These are phyloP conservation scores for Westerdykella aurantiaca DNA, from an alignment of 2,329 filamentous ascomycete genomes.

Conservation along the genomic window DNA sequence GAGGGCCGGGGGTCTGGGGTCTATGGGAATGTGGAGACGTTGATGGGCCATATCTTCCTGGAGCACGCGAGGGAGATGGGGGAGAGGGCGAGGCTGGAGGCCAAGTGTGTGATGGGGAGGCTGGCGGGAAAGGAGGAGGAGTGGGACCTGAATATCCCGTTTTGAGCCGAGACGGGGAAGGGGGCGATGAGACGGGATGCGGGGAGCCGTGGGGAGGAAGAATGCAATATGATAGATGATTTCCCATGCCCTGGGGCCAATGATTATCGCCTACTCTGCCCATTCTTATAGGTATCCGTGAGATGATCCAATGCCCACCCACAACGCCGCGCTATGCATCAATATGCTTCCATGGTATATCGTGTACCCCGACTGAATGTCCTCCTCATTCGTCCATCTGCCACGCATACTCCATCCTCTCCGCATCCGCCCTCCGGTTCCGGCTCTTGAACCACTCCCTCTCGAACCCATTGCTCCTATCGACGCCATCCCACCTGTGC, in stretches of 20 bases:
- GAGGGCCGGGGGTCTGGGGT: conserved; percentile 29
- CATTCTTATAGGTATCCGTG: no score
- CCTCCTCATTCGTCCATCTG: conserved; percentile 75
- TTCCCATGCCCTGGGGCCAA: no score
- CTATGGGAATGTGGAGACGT: conserved; percentile 35
- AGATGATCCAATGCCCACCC: neutral
- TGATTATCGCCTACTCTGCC: no score
- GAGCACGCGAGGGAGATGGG: conserved; percentile 29
- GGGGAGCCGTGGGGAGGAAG: no score
- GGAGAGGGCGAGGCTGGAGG: conserved; percentile 25
- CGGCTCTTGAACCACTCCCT: conserved; percentile 84
- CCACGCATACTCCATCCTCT: conserved; percentile 84
- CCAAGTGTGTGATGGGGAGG: conserved; percentile 38
- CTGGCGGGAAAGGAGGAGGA: conserved; percentile 26
- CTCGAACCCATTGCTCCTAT: conserved; percentile 90
- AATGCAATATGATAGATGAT: no score
- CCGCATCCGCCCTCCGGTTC: conserved; percentile 69
- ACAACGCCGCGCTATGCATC: conserved; percentile 4
- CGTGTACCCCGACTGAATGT: neutral
- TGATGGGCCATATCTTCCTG: conserved; percentile 36
- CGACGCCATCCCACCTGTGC: conserved; percentile 94
- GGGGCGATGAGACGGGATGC: no score
- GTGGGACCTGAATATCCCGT: conserved; percentile 36
- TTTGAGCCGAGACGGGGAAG: no score
- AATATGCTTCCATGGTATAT: no score